A percentile compares a stretch with the other conserved stretches of the same genome.
Evolutionary conservation across 305 asterid genomes (phyloP).

Genomic region (Coffea humblotiana): DNA sequence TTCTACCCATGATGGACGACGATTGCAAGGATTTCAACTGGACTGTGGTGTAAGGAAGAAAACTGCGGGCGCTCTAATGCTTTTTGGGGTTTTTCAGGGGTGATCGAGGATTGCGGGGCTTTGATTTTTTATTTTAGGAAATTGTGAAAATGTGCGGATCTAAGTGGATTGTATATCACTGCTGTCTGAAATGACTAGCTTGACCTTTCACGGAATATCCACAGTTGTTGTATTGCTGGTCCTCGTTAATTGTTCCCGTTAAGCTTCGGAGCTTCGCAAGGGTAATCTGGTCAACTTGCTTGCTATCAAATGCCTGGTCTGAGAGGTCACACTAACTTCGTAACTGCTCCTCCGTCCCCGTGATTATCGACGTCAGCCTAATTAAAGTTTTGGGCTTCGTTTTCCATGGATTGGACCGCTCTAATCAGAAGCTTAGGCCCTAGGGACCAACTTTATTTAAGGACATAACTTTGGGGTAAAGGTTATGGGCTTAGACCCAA

Average conservation of each 20-base stretch:
- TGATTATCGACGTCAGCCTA: not conserved
- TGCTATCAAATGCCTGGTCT: too few relatives aligned
- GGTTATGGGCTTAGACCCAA: too few relatives aligned
- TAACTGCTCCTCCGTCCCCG: not conserved
- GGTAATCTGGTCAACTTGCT: not conserved
- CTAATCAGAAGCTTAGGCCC: too few relatives aligned
- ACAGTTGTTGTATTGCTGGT: too few relatives aligned
- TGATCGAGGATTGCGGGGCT: not conserved
- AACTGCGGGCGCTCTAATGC: not conserved
- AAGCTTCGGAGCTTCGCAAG: not conserved
- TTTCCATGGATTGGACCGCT: too few relatives aligned
- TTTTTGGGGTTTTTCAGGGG: not conserved
- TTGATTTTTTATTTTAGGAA: not conserved
- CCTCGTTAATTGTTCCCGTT: too few relatives aligned
- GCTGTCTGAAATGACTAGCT: not conserved
- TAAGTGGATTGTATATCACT: not conserved
- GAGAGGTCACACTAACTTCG: not conserved
- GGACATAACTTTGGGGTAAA: too few relatives aligned
- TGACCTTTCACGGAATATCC: conserved; percentile 4
- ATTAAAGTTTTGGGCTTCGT: too few relatives aligned
- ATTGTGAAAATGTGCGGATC: conserved; percentile 23
- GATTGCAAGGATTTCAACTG: conserved; percentile 34
- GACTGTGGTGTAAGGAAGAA: conserved; percentile 5
- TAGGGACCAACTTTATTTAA: too few relatives aligned
- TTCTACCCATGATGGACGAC: conserved; percentile 63